These are phyloP conservation scores for Colletotrichum navitas DNA, from an alignment of 2,329 filamentous ascomycete genomes.

Conservation along the genomic window DNA sequence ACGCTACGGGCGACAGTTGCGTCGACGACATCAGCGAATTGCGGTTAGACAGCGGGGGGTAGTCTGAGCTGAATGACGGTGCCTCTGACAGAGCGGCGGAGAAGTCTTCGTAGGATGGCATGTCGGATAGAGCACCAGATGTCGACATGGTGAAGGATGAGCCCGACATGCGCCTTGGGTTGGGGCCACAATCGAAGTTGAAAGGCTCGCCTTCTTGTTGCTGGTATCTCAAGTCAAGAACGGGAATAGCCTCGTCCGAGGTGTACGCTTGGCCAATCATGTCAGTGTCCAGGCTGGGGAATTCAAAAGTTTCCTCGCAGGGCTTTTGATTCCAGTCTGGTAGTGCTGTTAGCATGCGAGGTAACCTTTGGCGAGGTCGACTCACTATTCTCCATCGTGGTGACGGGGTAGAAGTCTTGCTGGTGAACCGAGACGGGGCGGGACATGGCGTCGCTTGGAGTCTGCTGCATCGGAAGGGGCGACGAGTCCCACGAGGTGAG, in stretches of 20 bases:
- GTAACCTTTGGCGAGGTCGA: constrained; percentile 36
- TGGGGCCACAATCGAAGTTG: constrained; percentile 64
- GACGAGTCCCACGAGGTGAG: constrained; percentile 70
- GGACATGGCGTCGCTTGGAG: constrained; percentile 63
- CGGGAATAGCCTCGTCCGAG: constrained; percentile 72
- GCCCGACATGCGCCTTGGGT: constrained; percentile 75
- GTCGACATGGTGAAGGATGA: constrained; percentile 82
- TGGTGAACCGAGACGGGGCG: constrained; percentile 70
- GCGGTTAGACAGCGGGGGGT: constrained; percentile 74
- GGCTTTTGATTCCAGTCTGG: constrained; percentile 64
- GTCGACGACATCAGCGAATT: constrained; percentile 79
- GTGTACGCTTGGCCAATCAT: constrained; percentile 75
- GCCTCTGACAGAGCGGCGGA: constrained; percentile 75
- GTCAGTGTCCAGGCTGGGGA: constrained; percentile 68
- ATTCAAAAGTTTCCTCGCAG: constrained; percentile 68
- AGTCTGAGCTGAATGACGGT: constrained; percentile 75
- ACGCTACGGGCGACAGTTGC: constrained; percentile 79
- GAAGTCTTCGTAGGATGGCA: constrained; percentile 79
- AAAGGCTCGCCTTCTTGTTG: constrained; percentile 63
- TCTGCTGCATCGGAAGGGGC: constrained; percentile 63
- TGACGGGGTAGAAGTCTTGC: constrained; percentile 64
- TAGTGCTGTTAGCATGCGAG: constrained; percentile 26
- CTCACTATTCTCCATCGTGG: constrained; percentile 64
- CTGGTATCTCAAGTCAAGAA: constrained; percentile 70
- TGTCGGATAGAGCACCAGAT: constrained; percentile 73